These are phyloP conservation scores for Nematocida sp. DNA, from an alignment of 371 early-diverging fungal species.

Conservation along the genomic window DNA sequence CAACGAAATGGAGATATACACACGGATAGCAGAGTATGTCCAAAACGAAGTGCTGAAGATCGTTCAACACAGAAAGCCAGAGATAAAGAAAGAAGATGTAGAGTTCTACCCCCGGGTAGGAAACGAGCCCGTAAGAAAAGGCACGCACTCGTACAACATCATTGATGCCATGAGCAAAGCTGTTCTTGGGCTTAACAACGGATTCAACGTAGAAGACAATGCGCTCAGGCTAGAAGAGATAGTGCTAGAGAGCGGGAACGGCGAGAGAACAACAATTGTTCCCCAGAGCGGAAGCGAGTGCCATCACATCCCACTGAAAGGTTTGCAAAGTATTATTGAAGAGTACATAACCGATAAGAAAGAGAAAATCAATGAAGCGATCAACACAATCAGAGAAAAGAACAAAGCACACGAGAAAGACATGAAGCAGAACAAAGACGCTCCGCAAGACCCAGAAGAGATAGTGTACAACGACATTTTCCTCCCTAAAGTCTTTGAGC, in stretches of 20 bases:
- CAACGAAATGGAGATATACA: not conserved
- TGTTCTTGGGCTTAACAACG: not conserved
- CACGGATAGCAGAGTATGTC: not conserved
- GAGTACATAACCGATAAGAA: not conserved
- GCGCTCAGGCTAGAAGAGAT: not conserved
- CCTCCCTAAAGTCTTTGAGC: not conserved
- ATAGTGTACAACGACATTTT: conserved; percentile 2
- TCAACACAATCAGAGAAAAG: not conserved
- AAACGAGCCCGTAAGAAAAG: not conserved
- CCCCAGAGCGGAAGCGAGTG: not conserved
- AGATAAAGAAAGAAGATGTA: not conserved
- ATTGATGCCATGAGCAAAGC: not conserved
- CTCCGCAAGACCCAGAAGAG: not conserved
- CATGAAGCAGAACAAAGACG: not conserved
- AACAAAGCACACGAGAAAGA: not conserved
- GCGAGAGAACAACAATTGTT: not conserved
- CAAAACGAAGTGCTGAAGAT: not conserved
- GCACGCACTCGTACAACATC: not conserved
- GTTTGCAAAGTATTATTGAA: not conserved
- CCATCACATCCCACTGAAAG: not conserved
- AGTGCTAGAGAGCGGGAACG: not conserved
- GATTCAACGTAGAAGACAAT: too few relatives aligned
- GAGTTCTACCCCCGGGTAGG: not conserved
- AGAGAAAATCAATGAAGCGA: not conserved
- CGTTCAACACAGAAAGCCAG: not conserved